Evolutionary conservation across 805 yeast genomes (phyloP), one percentile per base, ranked within the genome.

Genomic region (Nakazawaea laoshanensis): DNA sequence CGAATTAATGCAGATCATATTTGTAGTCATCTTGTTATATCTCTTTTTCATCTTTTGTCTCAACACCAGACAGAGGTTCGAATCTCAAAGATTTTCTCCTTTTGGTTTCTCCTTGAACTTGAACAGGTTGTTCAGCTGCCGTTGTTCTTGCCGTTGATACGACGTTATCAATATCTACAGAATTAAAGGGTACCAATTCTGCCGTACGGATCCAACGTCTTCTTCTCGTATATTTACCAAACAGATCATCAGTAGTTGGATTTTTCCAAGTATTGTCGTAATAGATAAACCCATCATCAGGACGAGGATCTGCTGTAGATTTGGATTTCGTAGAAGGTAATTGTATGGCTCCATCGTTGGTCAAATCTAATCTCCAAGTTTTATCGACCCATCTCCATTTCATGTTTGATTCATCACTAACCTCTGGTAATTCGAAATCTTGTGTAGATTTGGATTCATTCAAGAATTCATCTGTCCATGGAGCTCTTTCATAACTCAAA

Each of bases 191-290:
- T 6, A 82, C 77, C 43, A 87, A 64, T 53, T 85, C 94, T 0
- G 98, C 98, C 1, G 94, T 85, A 42, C 98, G 72, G 11, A 89
- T 73, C 98, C 98, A 89, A 51, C 96, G 70, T 61, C 98, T 74
- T 51, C 96, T 72, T 55, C 98, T 73, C 4, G 97, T 89, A 50
- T 87, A 89, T 53, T 86, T 87, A 16, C 92, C 75, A 56, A 77
- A 88, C 3, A 92, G 70, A 51, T 88, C 94, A 36, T 84, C 95
- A 1, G 92, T 74, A 1, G 87, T 62, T 12, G 97, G 95, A 43
- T 75, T 77, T 46, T 83, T 84, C 98, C 98, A 89, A 3, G 94
- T 80, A 51, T 87, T 92, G 53, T 89, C 97, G 47, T 74, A 85
- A 55, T 79, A 89, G 31, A 89, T 74, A 57, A 68, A 89, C 0